Conservation (phyloP, 2,329 filamentous ascomycete species). For the Cordyceps farinosa region DNA sequence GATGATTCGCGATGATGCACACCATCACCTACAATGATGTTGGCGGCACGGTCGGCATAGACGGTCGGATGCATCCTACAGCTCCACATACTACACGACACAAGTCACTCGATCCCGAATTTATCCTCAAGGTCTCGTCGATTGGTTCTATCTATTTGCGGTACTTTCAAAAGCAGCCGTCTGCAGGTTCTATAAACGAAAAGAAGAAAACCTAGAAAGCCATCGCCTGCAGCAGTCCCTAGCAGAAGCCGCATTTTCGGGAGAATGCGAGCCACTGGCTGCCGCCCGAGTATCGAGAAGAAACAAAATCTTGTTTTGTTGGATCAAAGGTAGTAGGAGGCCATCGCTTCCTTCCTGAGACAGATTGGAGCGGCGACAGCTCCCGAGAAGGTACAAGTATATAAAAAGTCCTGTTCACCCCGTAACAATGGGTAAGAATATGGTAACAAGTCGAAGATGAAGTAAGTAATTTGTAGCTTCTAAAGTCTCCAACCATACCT, state of each 20-base stretch:
- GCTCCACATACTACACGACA: neutral
- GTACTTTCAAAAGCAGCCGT: neutral
- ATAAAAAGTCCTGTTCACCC: conserved; percentile 9
- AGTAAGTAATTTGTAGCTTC: neutral
- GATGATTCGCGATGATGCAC: conserved; percentile 6
- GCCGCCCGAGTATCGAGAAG: conserved; percentile 14
- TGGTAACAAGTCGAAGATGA: conserved; percentile 12
- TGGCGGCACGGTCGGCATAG: neutral
- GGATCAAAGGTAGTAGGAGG: neutral
- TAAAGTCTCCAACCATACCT: neutral
- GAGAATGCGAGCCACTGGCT: conserved; percentile 11
- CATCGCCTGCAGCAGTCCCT: conserved; percentile 17
- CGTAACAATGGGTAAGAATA: conserved; percentile 12
- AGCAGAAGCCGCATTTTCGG: neutral
- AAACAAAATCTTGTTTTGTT: conserved; percentile 9
- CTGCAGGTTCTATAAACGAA: neutral
- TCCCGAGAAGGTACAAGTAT: conserved; percentile 3
- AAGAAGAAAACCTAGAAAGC: neutral
- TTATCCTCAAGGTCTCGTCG: conserved; percentile 14
- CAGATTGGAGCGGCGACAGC: neutral
- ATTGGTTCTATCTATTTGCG: conserved; percentile 8
- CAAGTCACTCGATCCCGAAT: neutral
- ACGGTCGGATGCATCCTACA: neutral
- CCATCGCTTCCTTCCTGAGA: neutral
- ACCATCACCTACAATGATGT: neutral